phyloP scores from a whole-genome alignment of 1,284 basidiomycete species.

The Tetrapyrgos nigripes region DNA sequence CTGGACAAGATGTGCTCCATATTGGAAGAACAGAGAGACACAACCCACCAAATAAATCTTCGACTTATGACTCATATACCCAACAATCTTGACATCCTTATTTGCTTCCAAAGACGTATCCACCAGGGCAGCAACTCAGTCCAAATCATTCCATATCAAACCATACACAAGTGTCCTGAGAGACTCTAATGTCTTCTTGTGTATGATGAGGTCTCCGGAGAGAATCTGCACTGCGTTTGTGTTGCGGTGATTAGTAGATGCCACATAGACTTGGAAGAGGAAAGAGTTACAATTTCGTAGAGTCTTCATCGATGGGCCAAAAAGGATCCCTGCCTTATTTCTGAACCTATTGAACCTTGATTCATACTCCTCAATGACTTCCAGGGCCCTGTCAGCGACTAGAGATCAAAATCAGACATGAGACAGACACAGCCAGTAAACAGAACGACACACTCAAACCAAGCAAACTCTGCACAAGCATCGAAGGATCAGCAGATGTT shows the following conservation, averaged over 20 bases:
- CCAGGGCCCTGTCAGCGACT: constrained; percentile 71
- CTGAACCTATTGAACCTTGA: constrained; percentile 63
- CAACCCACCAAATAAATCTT: constrained; percentile 63
- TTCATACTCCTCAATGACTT: constrained; percentile 74
- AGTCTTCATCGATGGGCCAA: constrained; percentile 64
- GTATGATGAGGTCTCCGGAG: constrained; percentile 70
- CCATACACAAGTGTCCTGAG: constrained; percentile 71
- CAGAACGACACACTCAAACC: constrained; percentile 57
- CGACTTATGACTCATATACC: constrained; percentile 72
- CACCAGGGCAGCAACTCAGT: constrained; percentile 63
- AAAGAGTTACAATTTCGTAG: constrained; percentile 57
- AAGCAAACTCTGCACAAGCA: constrained; percentile 67
- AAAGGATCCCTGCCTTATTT: constrained; percentile 63
- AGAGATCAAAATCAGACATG: background rate
- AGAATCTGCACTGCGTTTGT: constrained; percentile 79
- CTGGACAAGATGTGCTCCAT: constrained; percentile 72
- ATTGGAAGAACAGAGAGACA: constrained; percentile 41
- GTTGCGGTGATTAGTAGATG: background rate
- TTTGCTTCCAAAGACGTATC: constrained; percentile 40
- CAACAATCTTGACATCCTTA: constrained; percentile 46
- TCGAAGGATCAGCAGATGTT: constrained; percentile 63
- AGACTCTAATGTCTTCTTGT: constrained; percentile 72
- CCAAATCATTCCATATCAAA: constrained; percentile 68
- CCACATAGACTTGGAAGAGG: background rate
- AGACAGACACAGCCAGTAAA: background rate